Evolutionary conservation across 2,329 filamentous ascomycete genomes (phyloP).

Genomic region (Arthrobotrys sphaeroides): DNA sequence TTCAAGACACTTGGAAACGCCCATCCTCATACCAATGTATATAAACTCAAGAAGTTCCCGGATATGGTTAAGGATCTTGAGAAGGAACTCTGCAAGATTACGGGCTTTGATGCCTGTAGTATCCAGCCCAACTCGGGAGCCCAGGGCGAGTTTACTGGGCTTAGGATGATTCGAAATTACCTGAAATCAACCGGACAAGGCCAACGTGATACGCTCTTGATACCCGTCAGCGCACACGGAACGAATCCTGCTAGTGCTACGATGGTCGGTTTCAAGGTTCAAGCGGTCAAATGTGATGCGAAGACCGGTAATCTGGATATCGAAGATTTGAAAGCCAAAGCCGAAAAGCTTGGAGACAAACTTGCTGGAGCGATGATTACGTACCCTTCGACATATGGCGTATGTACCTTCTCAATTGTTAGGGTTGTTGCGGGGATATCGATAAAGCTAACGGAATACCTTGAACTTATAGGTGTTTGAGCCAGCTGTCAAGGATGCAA

Average conservation of each 20-base stretch:
- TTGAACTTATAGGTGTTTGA: slow-evolving; percentile 72
- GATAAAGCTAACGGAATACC: not conserved
- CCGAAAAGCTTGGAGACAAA: slow-evolving; percentile 83
- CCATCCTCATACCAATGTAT: slow-evolving; percentile 78
- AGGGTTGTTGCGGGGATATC: not conserved
- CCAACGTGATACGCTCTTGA: slow-evolving; percentile 89
- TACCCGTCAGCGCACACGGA: slow-evolving; percentile 92
- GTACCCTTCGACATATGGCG: slow-evolving; percentile 92
- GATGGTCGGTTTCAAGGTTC: slow-evolving; percentile 95
- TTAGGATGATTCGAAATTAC: slow-evolving; percentile 87
- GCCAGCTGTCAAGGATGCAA: slow-evolving; percentile 84
- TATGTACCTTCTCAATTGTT: not conserved
- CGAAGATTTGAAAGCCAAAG: slow-evolving; percentile 84
- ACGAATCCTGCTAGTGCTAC: slow-evolving; percentile 95
- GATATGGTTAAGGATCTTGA: slow-evolving; percentile 77
- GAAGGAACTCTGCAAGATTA: slow-evolving; percentile 79
- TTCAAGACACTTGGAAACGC: slow-evolving; percentile 78
- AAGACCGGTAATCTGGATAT: slow-evolving; percentile 90
- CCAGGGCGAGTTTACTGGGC: slow-evolving; percentile 91
- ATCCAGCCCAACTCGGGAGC: slow-evolving; percentile 95
- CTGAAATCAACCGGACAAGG: slow-evolving; percentile 74
- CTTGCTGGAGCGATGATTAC: slow-evolving; percentile 96
- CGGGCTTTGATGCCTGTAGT: slow-evolving; percentile 87
- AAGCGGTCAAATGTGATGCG: slow-evolving; percentile 88
- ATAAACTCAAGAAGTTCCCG: slow-evolving; percentile 74